A percentile compares a stretch with the other conserved stretches of the same genome.
These are phyloP conservation scores for Talaromyces nanjingensis DNA, from an alignment of 495 filamentous ascomycete species.

Conservation along the genomic window DNA sequence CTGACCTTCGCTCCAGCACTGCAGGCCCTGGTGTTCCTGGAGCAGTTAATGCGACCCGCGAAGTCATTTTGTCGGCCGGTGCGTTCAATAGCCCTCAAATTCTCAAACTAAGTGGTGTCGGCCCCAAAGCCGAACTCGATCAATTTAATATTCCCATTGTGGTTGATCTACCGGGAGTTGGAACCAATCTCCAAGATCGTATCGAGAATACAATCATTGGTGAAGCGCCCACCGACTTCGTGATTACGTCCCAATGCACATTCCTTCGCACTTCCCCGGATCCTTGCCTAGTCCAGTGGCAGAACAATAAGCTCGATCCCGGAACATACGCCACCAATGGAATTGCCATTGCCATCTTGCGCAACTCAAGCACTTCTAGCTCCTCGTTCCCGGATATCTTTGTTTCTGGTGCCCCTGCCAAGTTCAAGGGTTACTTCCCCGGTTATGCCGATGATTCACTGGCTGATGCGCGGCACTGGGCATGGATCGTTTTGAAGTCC, in stretches of 20 bases:
- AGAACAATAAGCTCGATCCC: background rate
- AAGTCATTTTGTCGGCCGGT: constrained; percentile 49
- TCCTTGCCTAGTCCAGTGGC: background rate
- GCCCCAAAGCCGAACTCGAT: constrained; percentile 27
- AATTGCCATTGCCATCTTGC: background rate
- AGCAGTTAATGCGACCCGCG: constrained; percentile 24
- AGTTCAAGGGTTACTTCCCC: constrained; percentile 21
- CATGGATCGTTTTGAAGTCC: constrained; percentile 46
- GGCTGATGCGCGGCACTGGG: constrained; percentile 24
- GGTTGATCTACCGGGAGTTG: constrained; percentile 40
- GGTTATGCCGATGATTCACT: constrained; percentile 27
- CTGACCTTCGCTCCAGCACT: constrained; percentile 13
- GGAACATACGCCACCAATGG: background rate
- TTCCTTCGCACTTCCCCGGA: background rate
- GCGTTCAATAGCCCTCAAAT: constrained; percentile 44
- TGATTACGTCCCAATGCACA: background rate
- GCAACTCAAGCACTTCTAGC: background rate
- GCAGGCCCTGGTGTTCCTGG: background rate
- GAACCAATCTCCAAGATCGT: constrained; percentile 54
- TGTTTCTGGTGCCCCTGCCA: background rate
- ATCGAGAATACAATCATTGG: background rate
- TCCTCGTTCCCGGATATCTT: background rate
- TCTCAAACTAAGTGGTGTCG: constrained; percentile 53
- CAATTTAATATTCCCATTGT: constrained; percentile 31
- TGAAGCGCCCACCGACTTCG: background rate